Evolutionary conservation across 73 alveolate genomes (phyloP), one percentile per base, ranked within the genome.

Genomic region (Diophrys sp.): DNA sequence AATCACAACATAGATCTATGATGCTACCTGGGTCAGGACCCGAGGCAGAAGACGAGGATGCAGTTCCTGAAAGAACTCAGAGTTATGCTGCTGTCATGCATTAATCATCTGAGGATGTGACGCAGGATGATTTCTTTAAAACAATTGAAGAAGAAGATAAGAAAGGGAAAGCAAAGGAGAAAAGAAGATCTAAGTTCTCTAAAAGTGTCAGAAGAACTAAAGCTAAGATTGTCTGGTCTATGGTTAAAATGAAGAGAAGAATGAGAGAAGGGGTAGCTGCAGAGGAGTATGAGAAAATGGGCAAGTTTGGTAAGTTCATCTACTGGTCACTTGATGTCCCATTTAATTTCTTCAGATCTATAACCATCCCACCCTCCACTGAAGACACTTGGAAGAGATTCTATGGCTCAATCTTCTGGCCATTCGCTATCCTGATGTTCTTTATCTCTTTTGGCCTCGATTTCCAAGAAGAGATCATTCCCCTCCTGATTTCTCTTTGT

Each of bases 181-280:
- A 44, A 44, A 11, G 18, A 18, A 44, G 18, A 44, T 44, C 62
- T 5, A 44, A 44, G 18, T 18, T 44, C 5, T 11, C 5, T 18
- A 44, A 44, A 44, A 23, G 25, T 1, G 54, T 53, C 27, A 23
- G 30, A 1, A 34, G 72, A 8, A 73, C 81, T 23, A 53, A 29
- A 29, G 56, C 28, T 25, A 73, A 73, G 29, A 44, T 73, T 23
- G 81, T 73, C 27, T 73, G 81, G 81, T 24, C 57, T n/a, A 73
- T 73, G 81, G 62, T 73, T 0, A 73, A 73, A 73, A 73, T 73
- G 81, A 73, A 73, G 26, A 73, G 54, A 54, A 24, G 26, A 28
- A 29, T 33, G 0, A 53, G 1, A 5, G 28, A 33, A 33, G 81
- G 81, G 18, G 55, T 73, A 23, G 31, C 33, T 25, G 81, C 71